These are phyloP conservation scores for Penicillium glabrum DNA, from an alignment of 2,329 filamentous ascomycete genomes.

Conservation along the genomic window DNA sequence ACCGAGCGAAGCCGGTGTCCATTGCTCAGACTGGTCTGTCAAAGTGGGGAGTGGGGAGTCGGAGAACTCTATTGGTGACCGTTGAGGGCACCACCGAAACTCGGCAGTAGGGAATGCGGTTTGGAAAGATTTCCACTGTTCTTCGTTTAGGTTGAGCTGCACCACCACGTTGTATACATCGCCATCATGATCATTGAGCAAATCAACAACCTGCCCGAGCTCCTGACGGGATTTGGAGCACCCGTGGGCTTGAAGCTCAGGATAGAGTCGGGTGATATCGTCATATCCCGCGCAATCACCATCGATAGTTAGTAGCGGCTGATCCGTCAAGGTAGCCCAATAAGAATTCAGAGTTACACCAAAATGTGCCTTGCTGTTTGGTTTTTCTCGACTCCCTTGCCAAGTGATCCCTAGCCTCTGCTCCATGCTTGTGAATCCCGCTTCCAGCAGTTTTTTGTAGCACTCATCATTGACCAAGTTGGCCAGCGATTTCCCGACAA, in stretches of 20 bases:
- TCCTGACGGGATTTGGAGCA: slow-evolving; percentile 31
- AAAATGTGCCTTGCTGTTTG: slow-evolving; percentile 13
- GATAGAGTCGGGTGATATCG: slow-evolving; percentile 23
- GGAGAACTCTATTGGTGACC: slow-evolving; percentile 34
- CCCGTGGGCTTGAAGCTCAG: slow-evolving; percentile 28
- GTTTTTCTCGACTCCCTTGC: slow-evolving; percentile 6
- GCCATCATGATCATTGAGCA: slow-evolving; percentile 38
- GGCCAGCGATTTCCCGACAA: slow-evolving; percentile 21
- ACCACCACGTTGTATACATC: slow-evolving; percentile 6
- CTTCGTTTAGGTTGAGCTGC: not conserved
- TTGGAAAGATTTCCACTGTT: not conserved
- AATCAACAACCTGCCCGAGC: slow-evolving; percentile 27
- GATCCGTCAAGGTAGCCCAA: slow-evolving; percentile 17
- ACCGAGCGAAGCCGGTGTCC: slow-evolving; percentile 30
- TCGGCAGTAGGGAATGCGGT: slow-evolving; percentile 12
- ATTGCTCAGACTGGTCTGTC: slow-evolving; percentile 11
- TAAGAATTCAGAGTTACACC: slow-evolving; percentile 10
- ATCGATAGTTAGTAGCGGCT: slow-evolving; percentile 26
- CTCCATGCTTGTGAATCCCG: slow-evolving; percentile 30
- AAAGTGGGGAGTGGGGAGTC: slow-evolving; percentile 10
- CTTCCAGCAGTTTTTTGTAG: slow-evolving; percentile 24
- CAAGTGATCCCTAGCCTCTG: slow-evolving; percentile 32
- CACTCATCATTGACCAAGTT: slow-evolving; percentile 23
- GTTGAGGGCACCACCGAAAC: slow-evolving; percentile 34
- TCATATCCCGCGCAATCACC: slow-evolving; percentile 25